Evolutionary conservation across 169 alveolate genomes (phyloP).

Genomic region (Perkinsus chesapeaki): DNA sequence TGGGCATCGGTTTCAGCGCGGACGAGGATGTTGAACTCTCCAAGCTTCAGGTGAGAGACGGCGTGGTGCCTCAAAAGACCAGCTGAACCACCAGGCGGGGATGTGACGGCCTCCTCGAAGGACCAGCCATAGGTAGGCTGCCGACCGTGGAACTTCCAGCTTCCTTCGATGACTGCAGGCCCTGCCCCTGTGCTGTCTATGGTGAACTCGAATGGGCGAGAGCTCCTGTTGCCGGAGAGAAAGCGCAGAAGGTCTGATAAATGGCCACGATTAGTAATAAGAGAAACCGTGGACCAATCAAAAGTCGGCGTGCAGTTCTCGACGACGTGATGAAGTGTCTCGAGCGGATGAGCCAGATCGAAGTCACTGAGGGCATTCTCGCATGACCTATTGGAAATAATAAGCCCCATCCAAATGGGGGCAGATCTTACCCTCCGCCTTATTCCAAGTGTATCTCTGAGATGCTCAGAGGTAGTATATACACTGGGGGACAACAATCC

Average conservation of each 20-base stretch:
- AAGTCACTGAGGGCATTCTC: neutral
- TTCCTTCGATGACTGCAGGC: neutral
- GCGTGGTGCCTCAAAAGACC: neutral
- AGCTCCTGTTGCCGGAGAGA: neutral
- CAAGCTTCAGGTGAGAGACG: neutral
- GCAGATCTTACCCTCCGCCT: neutral
- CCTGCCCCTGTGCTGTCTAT: neutral
- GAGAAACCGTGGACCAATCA: neutral
- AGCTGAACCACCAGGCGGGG: neutral
- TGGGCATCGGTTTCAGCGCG: neutral
- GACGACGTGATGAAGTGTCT: neutral
- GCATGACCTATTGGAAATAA: neutral
- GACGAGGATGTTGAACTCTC: neutral
- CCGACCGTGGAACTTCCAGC: neutral
- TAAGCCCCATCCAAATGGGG: neutral
- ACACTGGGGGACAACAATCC: neutral
- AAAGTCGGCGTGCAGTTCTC: neutral
- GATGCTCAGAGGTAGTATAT: neutral
- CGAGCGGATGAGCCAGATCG: neutral
- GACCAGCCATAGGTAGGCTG: neutral
- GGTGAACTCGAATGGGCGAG: neutral
- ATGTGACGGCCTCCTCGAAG: neutral
- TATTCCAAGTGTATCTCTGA: neutral
- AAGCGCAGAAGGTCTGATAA: neutral
- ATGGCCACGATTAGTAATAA: neutral